phyloP scores from a whole-genome alignment of 2,329 filamentous ascomycete genomes.

The Pseudonectria foliicola region DNA sequence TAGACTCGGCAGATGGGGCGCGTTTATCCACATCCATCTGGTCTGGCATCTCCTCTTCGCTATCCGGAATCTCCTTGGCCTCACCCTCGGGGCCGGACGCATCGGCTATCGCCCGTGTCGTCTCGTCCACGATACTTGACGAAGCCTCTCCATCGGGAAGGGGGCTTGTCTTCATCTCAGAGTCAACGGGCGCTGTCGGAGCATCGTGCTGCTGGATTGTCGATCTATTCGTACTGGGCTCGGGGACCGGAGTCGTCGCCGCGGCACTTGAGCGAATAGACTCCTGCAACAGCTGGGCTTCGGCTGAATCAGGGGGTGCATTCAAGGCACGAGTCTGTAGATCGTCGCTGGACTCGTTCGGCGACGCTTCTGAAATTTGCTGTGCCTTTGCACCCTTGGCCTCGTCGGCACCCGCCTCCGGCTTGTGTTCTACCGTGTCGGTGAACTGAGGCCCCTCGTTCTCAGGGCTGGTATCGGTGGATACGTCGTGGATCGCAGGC shows the following conservation, averaged over 20 bases:
- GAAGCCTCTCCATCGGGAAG: too few species aligned
- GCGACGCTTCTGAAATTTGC: slow-evolving; percentile 5
- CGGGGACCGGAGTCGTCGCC: slow-evolving; percentile 8
- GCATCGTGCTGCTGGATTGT: slow-evolving; percentile 5
- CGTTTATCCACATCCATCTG: slow-evolving; percentile 30
- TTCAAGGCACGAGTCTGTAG: slow-evolving; percentile 16
- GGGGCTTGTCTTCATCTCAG: too few species aligned
- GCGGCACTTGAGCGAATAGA: slow-evolving; percentile 27
- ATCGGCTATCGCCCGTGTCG: background rate
- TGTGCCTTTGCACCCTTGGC: slow-evolving; percentile 2
- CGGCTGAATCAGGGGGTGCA: slow-evolving; percentile 25
- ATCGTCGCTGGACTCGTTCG: slow-evolving; percentile 11
- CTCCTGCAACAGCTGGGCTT: slow-evolving; percentile 40
- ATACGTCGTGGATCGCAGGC: slow-evolving; percentile 59
- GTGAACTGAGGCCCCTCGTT: slow-evolving; percentile 54
- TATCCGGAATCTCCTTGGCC: slow-evolving; percentile 28
- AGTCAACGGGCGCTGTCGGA: background rate
- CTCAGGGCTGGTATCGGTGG: slow-evolving; percentile 68
- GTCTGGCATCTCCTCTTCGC: slow-evolving; percentile 26
- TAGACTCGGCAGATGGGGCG: slow-evolving; percentile 2
- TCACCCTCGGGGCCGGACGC: slow-evolving; percentile 3
- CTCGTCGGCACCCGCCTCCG: slow-evolving; percentile 16
- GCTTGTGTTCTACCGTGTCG: slow-evolving; percentile 41
- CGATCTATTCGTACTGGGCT: slow-evolving; percentile 2
- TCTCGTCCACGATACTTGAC: too few species aligned